These are phyloP conservation scores for Erigeron canadensis DNA, from an alignment of 129 eudicot species.

Conservation along the genomic window DNA sequence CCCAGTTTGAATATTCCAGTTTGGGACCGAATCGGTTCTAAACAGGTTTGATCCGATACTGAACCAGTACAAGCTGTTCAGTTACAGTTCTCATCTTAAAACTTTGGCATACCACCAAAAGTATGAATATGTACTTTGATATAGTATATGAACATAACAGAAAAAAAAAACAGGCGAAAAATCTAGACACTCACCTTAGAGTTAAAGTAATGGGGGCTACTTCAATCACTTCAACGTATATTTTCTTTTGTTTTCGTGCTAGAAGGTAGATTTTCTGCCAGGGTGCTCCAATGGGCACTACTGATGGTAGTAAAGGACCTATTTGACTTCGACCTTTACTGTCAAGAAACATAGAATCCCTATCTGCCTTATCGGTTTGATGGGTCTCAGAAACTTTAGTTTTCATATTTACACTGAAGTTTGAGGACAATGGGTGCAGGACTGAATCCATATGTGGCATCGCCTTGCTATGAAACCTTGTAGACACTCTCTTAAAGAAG, in stretches of 20 bases:
- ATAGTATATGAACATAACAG: background rate
- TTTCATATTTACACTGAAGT: slow-evolving; percentile 34
- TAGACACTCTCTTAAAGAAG: slow-evolving; percentile 53
- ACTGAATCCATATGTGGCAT: slow-evolving; percentile 38
- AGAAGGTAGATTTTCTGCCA: slow-evolving; percentile 85
- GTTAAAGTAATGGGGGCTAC: slow-evolving; percentile 84
- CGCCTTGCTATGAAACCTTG: slow-evolving; percentile 50
- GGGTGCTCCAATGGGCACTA: slow-evolving; percentile 95
- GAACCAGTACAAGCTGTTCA: background rate
- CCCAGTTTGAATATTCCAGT: background rate
- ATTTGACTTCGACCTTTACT: slow-evolving; percentile 28
- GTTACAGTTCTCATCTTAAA: background rate
- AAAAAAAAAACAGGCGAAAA: slow-evolving; percentile 16
- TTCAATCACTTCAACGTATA: slow-evolving; percentile 75
- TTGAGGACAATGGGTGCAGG: slow-evolving; percentile 43
- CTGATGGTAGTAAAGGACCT: slow-evolving; percentile 41
- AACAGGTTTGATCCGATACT: background rate
- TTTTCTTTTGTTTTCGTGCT: slow-evolving; percentile 82
- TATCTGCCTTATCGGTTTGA: slow-evolving; percentile 29
- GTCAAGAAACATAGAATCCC: slow-evolving; percentile 31
- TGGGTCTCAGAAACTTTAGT: slow-evolving; percentile 24
- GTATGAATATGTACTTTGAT: background rate
- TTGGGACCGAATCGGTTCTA: background rate
- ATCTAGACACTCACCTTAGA: slow-evolving; percentile 53
- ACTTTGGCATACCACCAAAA: background rate